Evolutionary conservation across 2,329 filamentous ascomycete species (phyloP), one percentile per base, ranked within the genome.

Genomic region (Metarhizium robertsii): DNA sequence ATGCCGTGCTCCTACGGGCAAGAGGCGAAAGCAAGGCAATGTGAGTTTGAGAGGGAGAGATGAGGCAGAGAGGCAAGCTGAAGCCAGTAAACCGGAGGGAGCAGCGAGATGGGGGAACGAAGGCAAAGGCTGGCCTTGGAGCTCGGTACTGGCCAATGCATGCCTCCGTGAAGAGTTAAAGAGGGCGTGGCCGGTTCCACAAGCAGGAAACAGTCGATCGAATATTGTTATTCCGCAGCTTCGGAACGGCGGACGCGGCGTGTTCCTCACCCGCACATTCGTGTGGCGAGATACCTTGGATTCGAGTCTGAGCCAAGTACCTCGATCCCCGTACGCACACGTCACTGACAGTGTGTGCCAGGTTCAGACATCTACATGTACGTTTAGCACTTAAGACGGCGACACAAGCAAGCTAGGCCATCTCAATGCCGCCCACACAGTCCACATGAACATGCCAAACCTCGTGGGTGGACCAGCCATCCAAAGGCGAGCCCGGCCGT

Each of bases 181-280:
- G 36, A n/a, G 48, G 42, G 30, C 49, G 47, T 42, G 55, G 47
- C 43, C 30, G 45, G 55, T 57, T 57, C 52, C 55, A 57, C 52
- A 52, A n/a, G 36, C 55, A 43, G 36, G 50, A 50, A 43, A 34
- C 16, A 40, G 53, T 46, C 45, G 36, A 40, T 25, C 38, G 25
- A 29, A 48, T 45, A 13, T 34, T 55, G 54, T 52, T 51, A 42
- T 20, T 30, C 45, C 20, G 36, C 34, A 47, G 50, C 32, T 38
- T 49, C 50, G 3, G 20, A 46, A 45, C 25, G 18, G 47, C 11
- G n/a, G 52, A 16, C 30, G 48, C 4, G 16, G 3, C 3, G 46
- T 16, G 42, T 52, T 30, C 30, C 52, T 36, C 40, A 14, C 40
- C 18, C 18, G 10, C 13, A 20, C 30, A 14, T 7, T 34, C 6